These are phyloP conservation scores for Phytophthora foliorum DNA, from an alignment of 352 stramenopile genomes.

Conservation along the genomic window DNA sequence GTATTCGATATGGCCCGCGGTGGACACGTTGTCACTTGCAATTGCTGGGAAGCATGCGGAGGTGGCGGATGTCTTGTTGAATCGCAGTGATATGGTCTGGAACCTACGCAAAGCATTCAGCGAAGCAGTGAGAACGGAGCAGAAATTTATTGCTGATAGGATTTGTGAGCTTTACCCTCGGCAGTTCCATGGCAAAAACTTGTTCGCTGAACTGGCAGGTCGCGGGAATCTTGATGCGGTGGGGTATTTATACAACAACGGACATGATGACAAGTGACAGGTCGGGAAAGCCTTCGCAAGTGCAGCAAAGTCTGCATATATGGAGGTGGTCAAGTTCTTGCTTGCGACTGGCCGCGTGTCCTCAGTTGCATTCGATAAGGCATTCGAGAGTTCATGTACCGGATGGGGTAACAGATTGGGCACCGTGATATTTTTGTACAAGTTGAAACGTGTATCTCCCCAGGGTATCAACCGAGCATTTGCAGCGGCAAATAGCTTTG, in stretches of 20 bases:
- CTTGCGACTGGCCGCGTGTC: not conserved
- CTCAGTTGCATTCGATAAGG: not conserved
- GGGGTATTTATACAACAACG: slow-evolving; percentile 3
- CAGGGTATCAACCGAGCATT: not conserved
- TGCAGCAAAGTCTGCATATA: not conserved
- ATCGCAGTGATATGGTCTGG: not conserved
- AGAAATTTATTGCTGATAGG: not conserved
- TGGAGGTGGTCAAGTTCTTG: not conserved
- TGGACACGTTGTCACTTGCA: not conserved
- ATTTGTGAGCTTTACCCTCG: not conserved
- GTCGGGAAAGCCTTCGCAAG: slow-evolving; percentile 2
- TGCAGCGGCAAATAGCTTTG: not conserved
- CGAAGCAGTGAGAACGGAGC: not conserved
- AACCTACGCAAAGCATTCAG: not conserved
- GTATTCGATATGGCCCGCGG: not conserved
- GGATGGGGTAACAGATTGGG: not conserved
- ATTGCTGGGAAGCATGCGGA: not conserved
- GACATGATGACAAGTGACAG: not conserved
- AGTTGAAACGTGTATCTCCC: not conserved
- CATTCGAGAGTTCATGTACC: not conserved
- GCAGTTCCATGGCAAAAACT: not conserved
- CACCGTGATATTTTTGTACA: not conserved
- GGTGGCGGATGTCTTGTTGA: not conserved
- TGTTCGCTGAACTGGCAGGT: not conserved
- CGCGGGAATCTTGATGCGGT: not conserved